A percentile compares a stretch with the other conserved stretches of the same genome.
phyloP scores from a whole-genome alignment of 2,329 filamentous ascomycete species.

The Phialemoniopsis sp. region DNA sequence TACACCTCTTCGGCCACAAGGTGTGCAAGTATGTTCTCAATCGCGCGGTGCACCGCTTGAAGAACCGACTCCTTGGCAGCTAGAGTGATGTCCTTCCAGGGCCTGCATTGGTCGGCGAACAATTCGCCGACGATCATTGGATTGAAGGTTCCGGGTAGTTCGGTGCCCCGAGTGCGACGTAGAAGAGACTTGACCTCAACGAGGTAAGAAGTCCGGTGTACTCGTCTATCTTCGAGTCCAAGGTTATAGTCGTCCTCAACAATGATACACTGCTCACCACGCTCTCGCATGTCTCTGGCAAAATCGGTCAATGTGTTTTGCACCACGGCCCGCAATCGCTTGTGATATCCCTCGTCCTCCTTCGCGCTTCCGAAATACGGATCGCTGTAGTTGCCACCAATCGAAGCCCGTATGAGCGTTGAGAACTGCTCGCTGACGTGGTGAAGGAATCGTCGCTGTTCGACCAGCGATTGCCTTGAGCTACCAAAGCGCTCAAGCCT shows the following conservation, averaged over 20 bases:
- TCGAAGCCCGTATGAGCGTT: constrained; percentile 35
- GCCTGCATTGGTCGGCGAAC: constrained; percentile 23
- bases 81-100: constrained; percentile 18
- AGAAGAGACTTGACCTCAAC: constrained; percentile 18
- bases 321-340: constrained; percentile 48
- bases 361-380: constrained; percentile 41
- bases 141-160: constrained; percentile 28
- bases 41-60: constrained; percentile 8
- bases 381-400: constrained; percentile 47
- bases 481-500: constrained; percentile 33
- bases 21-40: constrained; percentile 13
- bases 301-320: constrained; percentile 47
- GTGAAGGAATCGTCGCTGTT: constrained; percentile 45
- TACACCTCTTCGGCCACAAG: constrained; percentile 14
- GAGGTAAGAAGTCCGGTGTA: constrained; percentile 13
- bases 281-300: constrained; percentile 29
- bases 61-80: constrained; percentile 12
- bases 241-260: constrained; percentile 7
- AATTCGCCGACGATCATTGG: constrained; percentile 25
- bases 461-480: constrained; percentile 37
- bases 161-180: constrained; percentile 20
- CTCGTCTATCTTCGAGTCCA: background rate
- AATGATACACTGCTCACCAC: constrained; percentile 35
- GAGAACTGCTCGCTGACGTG: constrained; percentile 39
- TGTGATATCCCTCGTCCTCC: constrained; percentile 19